Percentiles rank a stretch among this genome's conserved stretches.
Conservation (phyloP, 2,329 filamentous ascomycete genomes). For the Trichoderma semiorbis region DNA sequence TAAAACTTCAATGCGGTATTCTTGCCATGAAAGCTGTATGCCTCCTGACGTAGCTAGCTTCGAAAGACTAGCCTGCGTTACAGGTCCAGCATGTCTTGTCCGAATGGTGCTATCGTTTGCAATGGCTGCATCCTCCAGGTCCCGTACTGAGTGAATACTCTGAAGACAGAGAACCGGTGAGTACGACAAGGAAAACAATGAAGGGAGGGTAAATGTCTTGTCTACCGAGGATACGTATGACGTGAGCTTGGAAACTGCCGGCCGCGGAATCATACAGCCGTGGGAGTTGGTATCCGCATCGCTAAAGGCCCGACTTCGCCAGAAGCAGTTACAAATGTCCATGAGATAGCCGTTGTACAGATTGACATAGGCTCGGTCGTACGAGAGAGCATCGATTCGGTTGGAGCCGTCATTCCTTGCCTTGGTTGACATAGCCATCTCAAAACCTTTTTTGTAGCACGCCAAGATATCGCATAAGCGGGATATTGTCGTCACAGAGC, state of each 20-base stretch:
- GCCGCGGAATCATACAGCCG: conserved; percentile 48
- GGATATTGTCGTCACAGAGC: conserved; percentile 61
- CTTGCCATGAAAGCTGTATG: conserved; percentile 64
- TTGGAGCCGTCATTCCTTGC: conserved; percentile 27
- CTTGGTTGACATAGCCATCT: conserved; percentile 53
- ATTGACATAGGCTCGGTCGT: conserved; percentile 59
- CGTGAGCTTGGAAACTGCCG: conserved; percentile 44
- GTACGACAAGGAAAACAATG: conserved; percentile 57
- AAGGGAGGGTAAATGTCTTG: conserved; percentile 43
- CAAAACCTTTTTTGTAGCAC: conserved; percentile 70
- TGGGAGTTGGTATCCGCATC: conserved; percentile 59
- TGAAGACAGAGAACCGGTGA: conserved; percentile 55
- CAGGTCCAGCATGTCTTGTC: conserved; percentile 61
- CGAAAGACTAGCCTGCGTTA: conserved; percentile 63
- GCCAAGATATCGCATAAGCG: conserved; percentile 68
- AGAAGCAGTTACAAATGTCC: conserved; percentile 81
- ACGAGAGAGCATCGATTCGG: conserved; percentile 39
- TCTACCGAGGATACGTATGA: conserved; percentile 49
- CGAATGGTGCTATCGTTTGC: conserved; percentile 39
- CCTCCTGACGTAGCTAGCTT: conserved; percentile 64
- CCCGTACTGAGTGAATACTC: conserved; percentile 53
- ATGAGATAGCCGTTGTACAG: conserved; percentile 81
- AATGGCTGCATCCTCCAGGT: conserved; percentile 54
- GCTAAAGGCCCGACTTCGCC: conserved; percentile 71
- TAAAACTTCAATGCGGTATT: conserved; percentile 72